These are phyloP conservation scores for Punica granatum DNA, from an alignment of 345 rosid species.

Conservation along the genomic window DNA sequence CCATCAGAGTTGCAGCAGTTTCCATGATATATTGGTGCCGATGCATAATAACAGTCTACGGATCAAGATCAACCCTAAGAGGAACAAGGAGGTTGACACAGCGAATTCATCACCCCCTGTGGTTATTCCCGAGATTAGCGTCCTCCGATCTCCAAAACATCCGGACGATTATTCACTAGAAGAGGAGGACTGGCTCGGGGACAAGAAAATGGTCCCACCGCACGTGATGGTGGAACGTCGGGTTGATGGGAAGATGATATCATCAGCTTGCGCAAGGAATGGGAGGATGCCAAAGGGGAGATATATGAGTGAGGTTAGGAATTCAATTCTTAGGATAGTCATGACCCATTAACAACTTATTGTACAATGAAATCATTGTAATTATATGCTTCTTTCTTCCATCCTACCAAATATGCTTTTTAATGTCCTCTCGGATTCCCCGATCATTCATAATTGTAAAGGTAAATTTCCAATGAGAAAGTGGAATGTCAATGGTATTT, in stretches of 20 bases:
- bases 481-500: too few species aligned
- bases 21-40: neutral
- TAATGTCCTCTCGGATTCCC: too few species aligned
- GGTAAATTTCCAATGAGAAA: too few species aligned
- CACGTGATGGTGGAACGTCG: conserved; percentile 48
- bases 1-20: too few species aligned
- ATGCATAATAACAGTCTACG: neutral
- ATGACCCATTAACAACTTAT: conserved; percentile 13
- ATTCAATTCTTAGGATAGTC: conserved; percentile 70
- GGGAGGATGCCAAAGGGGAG: conserved; percentile 85
- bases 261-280: conserved; percentile 64
- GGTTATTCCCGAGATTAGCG: conserved; percentile 16
- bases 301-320: conserved; percentile 68
- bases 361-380: too few species aligned
- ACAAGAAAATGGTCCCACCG: conserved; percentile 34
- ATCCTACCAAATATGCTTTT: too few species aligned
- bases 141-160: conserved; percentile 6
- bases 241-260: conserved; percentile 54
- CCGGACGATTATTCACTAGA: conserved; percentile 11
- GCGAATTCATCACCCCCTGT: conserved; percentile 25
- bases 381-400: too few species aligned
- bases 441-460: too few species aligned
- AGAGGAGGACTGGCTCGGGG: conserved; percentile 12
- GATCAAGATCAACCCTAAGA: neutral
- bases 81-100: conserved; percentile 16